phyloP scores from a whole-genome alignment of 2,329 filamentous ascomycete species.

The Fusarium vanettenii region DNA sequence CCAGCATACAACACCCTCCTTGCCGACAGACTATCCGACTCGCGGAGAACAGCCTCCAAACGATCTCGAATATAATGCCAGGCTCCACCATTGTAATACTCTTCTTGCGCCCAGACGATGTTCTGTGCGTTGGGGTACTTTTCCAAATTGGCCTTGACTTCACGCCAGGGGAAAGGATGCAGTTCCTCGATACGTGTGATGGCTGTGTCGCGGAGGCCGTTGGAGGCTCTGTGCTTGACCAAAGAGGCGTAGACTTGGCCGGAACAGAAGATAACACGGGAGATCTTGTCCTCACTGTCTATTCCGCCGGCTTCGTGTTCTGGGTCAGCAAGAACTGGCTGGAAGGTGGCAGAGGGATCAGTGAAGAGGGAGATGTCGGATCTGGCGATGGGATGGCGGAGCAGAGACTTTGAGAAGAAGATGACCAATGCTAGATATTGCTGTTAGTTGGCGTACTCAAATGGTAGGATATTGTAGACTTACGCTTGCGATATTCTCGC shows the following conservation, averaged over 20 bases:
- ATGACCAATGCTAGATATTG: slow-evolving; percentile 78
- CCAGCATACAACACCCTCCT: slow-evolving; percentile 22
- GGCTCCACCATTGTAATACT: slow-evolving; percentile 41
- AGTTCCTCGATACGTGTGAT: slow-evolving; percentile 41
- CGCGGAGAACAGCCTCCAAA: slow-evolving; percentile 27
- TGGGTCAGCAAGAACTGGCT: slow-evolving; percentile 92
- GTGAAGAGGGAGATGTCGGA: slow-evolving; percentile 90
- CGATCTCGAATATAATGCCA: slow-evolving; percentile 41
- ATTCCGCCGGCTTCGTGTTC: slow-evolving; percentile 80
- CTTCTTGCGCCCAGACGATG: slow-evolving; percentile 42
- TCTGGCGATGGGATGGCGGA: slow-evolving; percentile 91
- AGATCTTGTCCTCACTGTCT: slow-evolving; percentile 82
- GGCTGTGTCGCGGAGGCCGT: slow-evolving; percentile 21
- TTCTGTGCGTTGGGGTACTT: slow-evolving; percentile 32
- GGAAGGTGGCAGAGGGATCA: slow-evolving; percentile 82
- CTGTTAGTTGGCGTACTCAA: neutral
- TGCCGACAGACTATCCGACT: neutral
- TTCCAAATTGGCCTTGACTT: slow-evolving; percentile 34
- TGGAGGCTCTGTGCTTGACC: slow-evolving; percentile 21
- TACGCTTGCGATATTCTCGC: slow-evolving; percentile 97
- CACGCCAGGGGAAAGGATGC: slow-evolving; percentile 41
- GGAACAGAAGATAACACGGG: slow-evolving; percentile 91
- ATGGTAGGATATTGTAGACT: slow-evolving; percentile 51
- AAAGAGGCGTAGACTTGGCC: slow-evolving; percentile 85
- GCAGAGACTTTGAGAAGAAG: slow-evolving; percentile 97